Base-by-base conservation (phyloP, 2,329 filamentous ascomycete species). In the Ascocoryne sarcoides region DNA sequence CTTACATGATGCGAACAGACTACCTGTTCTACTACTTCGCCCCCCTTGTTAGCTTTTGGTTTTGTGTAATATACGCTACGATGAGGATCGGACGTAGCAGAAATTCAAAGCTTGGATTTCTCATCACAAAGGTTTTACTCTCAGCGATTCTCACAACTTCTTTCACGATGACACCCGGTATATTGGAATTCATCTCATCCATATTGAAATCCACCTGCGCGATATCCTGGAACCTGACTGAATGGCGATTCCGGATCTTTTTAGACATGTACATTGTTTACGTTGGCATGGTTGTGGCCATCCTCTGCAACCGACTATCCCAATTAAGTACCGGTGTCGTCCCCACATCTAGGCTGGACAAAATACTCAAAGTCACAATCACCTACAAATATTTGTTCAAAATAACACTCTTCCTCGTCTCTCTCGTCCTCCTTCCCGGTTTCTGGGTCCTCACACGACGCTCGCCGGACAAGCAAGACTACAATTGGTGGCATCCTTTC, bases 21-120 rank as follows among this genome's bases (percentile, higher is more conserved):
- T 79, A 75, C 56, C 57, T 65, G 18, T 65, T 69, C 19, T 80
- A 81, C 55, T 73, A 76, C 56, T 77, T 80, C 49, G 67, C 74
- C 0, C 69, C 74, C 1, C 61, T 79, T 2, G 65, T 72, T 29
- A 76, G 67, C 36, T 77, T 80, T 53, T 82, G 76, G 73, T 82
- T 78, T 52, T 47, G 76, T 4, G 59, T 77, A 16, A 61, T 75
- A n/a, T 80, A 68, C 52, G 46, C 61, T 20, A 76, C 72, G 4
- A 60, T 80, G 42, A 59, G 63, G 14, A 51, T 68, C 14, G 62
- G 61, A 23, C 57, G 57, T 3, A 49, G 52, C 18, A 54, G 58
- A 45, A 77, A 77, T 47, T 54, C 61, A 14, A 64, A 63, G 34
- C 50, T 62, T 4, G 49, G 50, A 2, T 65, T 65, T 26, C 49